Evolutionary conservation across 164 flowering plant genomes (phyloP).

Genomic region (Magnolia kwangsiensis): DNA sequence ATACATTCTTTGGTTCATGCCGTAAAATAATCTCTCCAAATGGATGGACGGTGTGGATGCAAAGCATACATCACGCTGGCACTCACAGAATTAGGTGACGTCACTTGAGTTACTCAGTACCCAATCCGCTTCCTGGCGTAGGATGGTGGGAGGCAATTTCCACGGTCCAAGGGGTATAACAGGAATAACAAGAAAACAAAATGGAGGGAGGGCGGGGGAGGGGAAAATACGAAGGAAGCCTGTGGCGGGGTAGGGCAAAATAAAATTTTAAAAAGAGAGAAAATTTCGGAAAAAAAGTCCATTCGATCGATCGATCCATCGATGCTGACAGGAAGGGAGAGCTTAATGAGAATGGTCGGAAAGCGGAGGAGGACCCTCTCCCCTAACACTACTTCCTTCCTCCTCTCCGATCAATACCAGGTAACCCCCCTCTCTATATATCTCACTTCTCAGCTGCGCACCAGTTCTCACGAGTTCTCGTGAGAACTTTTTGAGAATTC

Average conservation of each 20-base stretch:
- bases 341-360: slow-evolving; percentile 68
- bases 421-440: slow-evolving; percentile 4
- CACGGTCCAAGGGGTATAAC: not conserved
- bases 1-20: no score
- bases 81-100: no score
- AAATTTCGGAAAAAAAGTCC: no score
- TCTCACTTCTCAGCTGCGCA: no score
- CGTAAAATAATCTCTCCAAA: no score
- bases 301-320: not conserved
- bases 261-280: not conserved
- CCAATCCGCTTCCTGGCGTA: no score
- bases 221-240: not conserved
- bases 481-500: no score
- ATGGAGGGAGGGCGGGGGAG: not conserved
- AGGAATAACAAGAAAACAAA: not conserved
- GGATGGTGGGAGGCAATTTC: no score
- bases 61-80: no score
- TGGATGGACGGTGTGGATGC: no score
- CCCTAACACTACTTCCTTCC: slow-evolving; percentile 38
- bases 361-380: slow-evolving; percentile 73
- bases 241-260: not conserved
- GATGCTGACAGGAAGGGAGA: slow-evolving; percentile 73
- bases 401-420: slow-evolving; percentile 17
- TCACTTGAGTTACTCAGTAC: no score
- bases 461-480: no score